phyloP scores from a whole-genome alignment of 495 filamentous ascomycete species.

The Aspergillus hancockii region DNA sequence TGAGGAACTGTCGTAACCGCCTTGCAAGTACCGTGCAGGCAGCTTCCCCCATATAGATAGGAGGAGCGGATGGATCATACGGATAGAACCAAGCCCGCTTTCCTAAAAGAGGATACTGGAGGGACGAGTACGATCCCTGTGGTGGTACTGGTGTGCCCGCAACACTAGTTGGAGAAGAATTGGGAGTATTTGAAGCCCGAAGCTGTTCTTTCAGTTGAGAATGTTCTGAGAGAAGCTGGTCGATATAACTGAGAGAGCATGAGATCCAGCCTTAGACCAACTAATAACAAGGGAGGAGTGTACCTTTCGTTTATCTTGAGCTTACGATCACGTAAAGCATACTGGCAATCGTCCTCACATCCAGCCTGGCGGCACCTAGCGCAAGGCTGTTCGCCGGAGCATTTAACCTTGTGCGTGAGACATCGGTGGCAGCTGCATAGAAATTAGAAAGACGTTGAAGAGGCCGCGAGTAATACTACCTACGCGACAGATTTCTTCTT shows the following conservation, averaged over 20 bases:
- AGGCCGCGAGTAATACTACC: slow-evolving; percentile 2
- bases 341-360: slow-evolving; percentile 29
- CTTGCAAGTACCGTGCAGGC: slow-evolving; percentile 38
- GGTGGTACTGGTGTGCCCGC: slow-evolving; percentile 4
- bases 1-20: slow-evolving; percentile 33
- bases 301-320: slow-evolving; percentile 38
- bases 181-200: slow-evolving; percentile 13
- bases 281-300: not conserved
- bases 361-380: slow-evolving; percentile 28
- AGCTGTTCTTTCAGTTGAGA: slow-evolving; percentile 23
- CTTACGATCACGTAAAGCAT: slow-evolving; percentile 37
- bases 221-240: slow-evolving; percentile 28
- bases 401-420: slow-evolving; percentile 41
- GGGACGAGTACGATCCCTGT: slow-evolving; percentile 7
- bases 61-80: slow-evolving; percentile 30
- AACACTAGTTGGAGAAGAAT: slow-evolving; percentile 10
- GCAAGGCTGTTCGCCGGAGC: slow-evolving; percentile 38
- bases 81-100: slow-evolving; percentile 37
- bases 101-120: slow-evolving; percentile 34
- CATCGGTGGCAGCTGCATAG: slow-evolving; percentile 35
- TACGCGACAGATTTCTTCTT: slow-evolving; percentile 36
- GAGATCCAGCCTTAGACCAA: not conserved
- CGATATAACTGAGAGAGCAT: slow-evolving; percentile 26
- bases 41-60: slow-evolving; percentile 37
- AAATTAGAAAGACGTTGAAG: not conserved